phyloP scores from a whole-genome alignment of 768 basidiomycete genomes.

The Boletus edulis region DNA sequence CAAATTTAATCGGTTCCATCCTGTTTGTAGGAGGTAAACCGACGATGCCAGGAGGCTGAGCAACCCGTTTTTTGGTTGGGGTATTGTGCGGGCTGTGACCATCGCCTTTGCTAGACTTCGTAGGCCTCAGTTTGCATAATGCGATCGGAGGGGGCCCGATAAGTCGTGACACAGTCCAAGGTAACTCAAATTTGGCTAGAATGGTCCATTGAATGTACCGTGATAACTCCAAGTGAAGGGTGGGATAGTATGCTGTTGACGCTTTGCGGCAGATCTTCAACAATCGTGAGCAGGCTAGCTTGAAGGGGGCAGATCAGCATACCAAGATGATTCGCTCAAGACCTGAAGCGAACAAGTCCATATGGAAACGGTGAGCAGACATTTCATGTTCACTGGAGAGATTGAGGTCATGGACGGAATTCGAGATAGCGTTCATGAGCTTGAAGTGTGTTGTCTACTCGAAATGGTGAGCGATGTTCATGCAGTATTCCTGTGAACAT shows the following conservation, averaged over 20 bases:
- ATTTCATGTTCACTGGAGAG: conserved; percentile 66
- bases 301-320: conserved; percentile 23
- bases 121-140: conserved; percentile 43
- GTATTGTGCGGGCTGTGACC: conserved; percentile 19
- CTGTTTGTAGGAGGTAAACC: conserved; percentile 41
- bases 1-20: conserved; percentile 44
- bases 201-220: conserved; percentile 74
- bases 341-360: conserved; percentile 86
- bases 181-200: conserved; percentile 70
- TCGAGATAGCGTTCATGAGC: conserved; percentile 78
- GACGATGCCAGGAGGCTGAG: conserved; percentile 14
- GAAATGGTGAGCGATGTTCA: conserved; percentile 6
- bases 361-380: conserved; percentile 81
- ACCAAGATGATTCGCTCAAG: conserved; percentile 90
- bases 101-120: conserved; percentile 15
- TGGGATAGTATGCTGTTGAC: conserved; percentile 91
- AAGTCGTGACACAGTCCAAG: conserved; percentile 76
- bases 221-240: conserved; percentile 89
- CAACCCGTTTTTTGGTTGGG: conserved; percentile 24
- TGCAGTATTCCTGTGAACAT: conserved; percentile 29
- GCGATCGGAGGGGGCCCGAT: conserved; percentile 74
- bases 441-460: conserved; percentile 82
- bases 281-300: not conserved
- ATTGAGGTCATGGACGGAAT: conserved; percentile 60
- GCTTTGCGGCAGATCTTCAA: conserved; percentile 90